Base-by-base conservation (phyloP, 768 basidiomycete species). In the Xerocomus brunneocitrinus region DNA sequence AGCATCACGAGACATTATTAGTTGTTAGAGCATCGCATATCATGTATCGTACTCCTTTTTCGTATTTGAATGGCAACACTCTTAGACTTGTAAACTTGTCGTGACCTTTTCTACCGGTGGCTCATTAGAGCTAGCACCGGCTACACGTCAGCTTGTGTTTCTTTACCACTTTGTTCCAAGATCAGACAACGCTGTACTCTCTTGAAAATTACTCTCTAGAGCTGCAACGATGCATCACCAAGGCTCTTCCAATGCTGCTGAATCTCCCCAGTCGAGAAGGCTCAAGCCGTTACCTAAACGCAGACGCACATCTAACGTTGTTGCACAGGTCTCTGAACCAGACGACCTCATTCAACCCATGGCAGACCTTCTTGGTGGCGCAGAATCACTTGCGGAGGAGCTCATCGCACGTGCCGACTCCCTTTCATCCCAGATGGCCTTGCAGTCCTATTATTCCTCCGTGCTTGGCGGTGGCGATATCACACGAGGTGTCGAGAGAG, bases 231-330 rank as follows among this genome's bases (percentile, higher is more conserved):
- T 84, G 82, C 78, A 81, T 68, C 58, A 59, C 53, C 74, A 76
- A 60, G 74, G 72, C 63, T 68, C 79, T 61, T 83, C 65, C 79
- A 9, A 34, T 34, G 0, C 32, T 13, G 32, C 32, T 13, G 32
- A 34, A 13, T 34, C 12, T 34, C 32, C 81, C 40, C 68, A 79
- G 36, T 71, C 82, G 49, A 77, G 88, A 59, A 75, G 83, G 57
- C 78, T 89, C 62, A 90, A 89, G 66, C 89, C 89, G 38, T 76
- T 89, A 39, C 88, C 89, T 27, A 89, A 89, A 72, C 80, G 89
- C 59, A 78, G 84, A 56, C 81, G 84, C 55, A 84, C 80, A 25
- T 73, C 76, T 41, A 71, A 67, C 57, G 32, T 54, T 22, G 61
- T 45, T 58, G 58, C 59, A 58, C 68, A 57, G 43, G 55, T 49